These are phyloP conservation scores for Colletotrichum destructivum DNA, from an alignment of 2,329 filamentous ascomycete genomes.

Conservation along the genomic window DNA sequence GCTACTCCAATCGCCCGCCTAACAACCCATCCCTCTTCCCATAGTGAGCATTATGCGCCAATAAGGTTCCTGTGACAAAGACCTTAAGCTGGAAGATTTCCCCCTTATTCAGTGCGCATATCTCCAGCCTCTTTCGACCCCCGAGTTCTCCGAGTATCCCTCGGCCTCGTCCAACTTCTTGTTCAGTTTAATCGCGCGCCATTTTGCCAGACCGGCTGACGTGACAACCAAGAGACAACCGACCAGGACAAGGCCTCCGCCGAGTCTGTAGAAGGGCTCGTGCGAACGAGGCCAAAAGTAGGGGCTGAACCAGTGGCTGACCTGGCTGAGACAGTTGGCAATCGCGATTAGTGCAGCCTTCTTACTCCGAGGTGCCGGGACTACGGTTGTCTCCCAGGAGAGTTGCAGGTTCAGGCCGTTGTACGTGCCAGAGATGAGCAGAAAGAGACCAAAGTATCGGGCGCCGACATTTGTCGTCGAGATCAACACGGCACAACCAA, in stretches of 20 bases:
- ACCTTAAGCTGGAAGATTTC: too few species aligned
- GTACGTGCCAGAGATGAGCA: conserved; percentile 56
- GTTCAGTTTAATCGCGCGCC: conserved; percentile 45
- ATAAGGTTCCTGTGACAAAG: too few species aligned
- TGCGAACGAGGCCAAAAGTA: conserved; percentile 52
- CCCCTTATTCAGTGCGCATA: conserved; percentile 29
- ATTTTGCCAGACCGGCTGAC: conserved; percentile 43
- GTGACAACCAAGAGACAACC: conserved; percentile 75
- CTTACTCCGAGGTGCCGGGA: conserved; percentile 56
- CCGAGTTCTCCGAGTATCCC: conserved; percentile 45
- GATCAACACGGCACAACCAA: conserved; percentile 58
- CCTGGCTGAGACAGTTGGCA: conserved; percentile 55
- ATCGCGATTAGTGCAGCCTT: conserved; percentile 58
- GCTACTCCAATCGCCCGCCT: too few species aligned
- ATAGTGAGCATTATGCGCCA: too few species aligned
- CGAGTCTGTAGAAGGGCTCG: conserved; percentile 48
- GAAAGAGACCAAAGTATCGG: conserved; percentile 59
- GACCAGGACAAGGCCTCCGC: conserved; percentile 57
- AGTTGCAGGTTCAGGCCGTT: conserved; percentile 57
- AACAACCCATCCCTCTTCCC: too few species aligned
- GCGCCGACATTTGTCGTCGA: conserved; percentile 56
- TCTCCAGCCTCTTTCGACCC: conserved; percentile 45
- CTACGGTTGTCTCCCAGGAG: conserved; percentile 57
- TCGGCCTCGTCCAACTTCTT: conserved; percentile 47
- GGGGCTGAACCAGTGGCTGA: conserved; percentile 57